A percentile compares a stretch with the other conserved stretches of the same genome.
Conservation (phyloP, 2,329 filamentous ascomycete species). For the Diaporthe australafricana region DNA sequence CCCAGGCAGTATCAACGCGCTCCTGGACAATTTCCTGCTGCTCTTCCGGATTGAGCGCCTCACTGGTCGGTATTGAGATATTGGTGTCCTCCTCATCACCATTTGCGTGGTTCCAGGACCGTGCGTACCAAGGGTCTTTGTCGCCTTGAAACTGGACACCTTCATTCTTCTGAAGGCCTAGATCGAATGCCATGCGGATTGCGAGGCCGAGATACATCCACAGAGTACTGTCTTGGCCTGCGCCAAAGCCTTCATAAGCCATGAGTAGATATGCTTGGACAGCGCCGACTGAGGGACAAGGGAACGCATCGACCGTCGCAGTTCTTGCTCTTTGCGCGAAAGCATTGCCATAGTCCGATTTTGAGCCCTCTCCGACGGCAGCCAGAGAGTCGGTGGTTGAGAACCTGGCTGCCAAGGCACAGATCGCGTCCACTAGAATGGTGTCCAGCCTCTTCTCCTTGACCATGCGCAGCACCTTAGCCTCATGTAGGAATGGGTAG, state of each 20-base stretch:
- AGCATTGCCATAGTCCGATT: slow-evolving; percentile 78
- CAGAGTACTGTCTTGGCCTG: slow-evolving; percentile 86
- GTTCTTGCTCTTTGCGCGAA: slow-evolving; percentile 87
- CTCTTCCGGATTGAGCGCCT: slow-evolving; percentile 58
- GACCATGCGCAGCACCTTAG: slow-evolving; percentile 79
- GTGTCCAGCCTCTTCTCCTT: slow-evolving; percentile 85
- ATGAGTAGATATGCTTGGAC: slow-evolving; percentile 87
- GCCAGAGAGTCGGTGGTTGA: slow-evolving; percentile 69
- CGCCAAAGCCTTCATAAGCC: slow-evolving; percentile 90
- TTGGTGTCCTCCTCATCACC: slow-evolving; percentile 35
- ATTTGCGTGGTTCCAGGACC: slow-evolving; percentile 55
- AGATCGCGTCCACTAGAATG: slow-evolving; percentile 88
- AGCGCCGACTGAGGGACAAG: slow-evolving; percentile 84
- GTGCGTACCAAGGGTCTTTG: slow-evolving; percentile 61
- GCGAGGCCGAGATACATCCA: slow-evolving; percentile 95
- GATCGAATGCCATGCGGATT: slow-evolving; percentile 84
- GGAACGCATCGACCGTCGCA: slow-evolving; percentile 85
- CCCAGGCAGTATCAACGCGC: slow-evolving; percentile 89
- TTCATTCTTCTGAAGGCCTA: slow-evolving; percentile 85
- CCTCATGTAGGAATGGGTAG: slow-evolving; percentile 82
- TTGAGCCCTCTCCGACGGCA: slow-evolving; percentile 60
- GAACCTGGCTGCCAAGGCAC: slow-evolving; percentile 84
- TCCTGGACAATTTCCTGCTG: slow-evolving; percentile 80
- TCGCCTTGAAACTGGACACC: slow-evolving; percentile 74
- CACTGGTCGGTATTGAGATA: slow-evolving; percentile 42